These are phyloP conservation scores for Aspergillus tubingensis DNA, from an alignment of 2,329 filamentous ascomycete genomes.

Conservation along the genomic window DNA sequence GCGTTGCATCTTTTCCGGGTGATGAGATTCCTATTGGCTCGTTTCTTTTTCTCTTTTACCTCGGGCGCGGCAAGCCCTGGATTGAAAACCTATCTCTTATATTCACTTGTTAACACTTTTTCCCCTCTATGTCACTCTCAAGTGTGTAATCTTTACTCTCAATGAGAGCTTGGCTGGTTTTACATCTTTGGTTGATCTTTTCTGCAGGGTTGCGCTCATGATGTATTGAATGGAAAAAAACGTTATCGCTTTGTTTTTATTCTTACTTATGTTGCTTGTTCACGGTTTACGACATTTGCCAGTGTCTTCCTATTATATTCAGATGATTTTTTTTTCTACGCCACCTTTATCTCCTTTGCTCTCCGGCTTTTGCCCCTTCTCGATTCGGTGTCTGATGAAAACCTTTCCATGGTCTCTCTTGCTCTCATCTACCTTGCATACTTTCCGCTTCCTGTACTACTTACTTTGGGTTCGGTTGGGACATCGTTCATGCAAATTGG, in stretches of 20 bases:
- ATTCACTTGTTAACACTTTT: slow-evolving; percentile 17
- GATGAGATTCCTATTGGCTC: slow-evolving; percentile 34
- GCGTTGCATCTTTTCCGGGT: slow-evolving; percentile 29
- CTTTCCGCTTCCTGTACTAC: slow-evolving; percentile 28
- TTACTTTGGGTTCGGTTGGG: slow-evolving; percentile 27
- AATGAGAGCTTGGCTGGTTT: slow-evolving; percentile 42
- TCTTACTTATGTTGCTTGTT: slow-evolving; percentile 23
- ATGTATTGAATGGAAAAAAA: slow-evolving; percentile 41
- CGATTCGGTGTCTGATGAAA: slow-evolving; percentile 22
- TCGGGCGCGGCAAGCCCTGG: slow-evolving; percentile 15
- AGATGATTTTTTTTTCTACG: slow-evolving; percentile 12
- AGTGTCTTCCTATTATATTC: slow-evolving; percentile 19
- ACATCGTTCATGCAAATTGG: slow-evolving; percentile 24
- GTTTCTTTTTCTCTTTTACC: slow-evolving; percentile 29
- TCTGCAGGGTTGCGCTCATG: slow-evolving; percentile 32
- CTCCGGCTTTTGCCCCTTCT: slow-evolving; percentile 18
- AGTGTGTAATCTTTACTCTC: slow-evolving; percentile 46
- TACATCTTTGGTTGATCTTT: slow-evolving; percentile 25
- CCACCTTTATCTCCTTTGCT: slow-evolving; percentile 22
- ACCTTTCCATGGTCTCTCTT: slow-evolving; percentile 17
- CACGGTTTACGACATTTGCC: slow-evolving; percentile 22
- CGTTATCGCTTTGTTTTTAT: slow-evolving; percentile 24
- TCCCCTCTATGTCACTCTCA: slow-evolving; percentile 29
- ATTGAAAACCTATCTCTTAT: slow-evolving; percentile 16
- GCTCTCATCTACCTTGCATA: slow-evolving; percentile 27